A percentile compares a stretch with the other conserved stretches of the same genome.
phyloP scores from a whole-genome alignment of 2,329 filamentous ascomycete genomes.

The Xylariaceae sp. region DNA sequence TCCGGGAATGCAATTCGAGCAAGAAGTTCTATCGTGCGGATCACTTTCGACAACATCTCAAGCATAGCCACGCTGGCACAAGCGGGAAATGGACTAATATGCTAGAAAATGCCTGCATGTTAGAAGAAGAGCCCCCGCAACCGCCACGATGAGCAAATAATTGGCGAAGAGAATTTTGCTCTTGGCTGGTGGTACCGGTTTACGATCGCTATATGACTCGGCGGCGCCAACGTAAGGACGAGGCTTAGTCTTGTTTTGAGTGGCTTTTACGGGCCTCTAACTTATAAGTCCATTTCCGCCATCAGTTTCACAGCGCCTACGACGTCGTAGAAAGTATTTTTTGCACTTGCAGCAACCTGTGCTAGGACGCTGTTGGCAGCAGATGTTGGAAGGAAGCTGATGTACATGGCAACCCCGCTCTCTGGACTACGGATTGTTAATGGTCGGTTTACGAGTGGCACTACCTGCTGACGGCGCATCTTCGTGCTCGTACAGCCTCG shows the following conservation, averaged over 20 bases:
- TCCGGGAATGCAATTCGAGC: constrained; percentile 94
- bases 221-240: constrained; percentile 4
- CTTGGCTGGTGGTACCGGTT: neutral
- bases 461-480: constrained; percentile 34
- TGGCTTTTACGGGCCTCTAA: neutral
- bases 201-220: neutral
- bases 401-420: constrained; percentile 17
- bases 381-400: constrained; percentile 17
- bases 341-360: constrained; percentile 19
- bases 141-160: constrained; percentile 44
- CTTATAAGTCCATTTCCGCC: neutral
- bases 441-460: constrained; percentile 38
- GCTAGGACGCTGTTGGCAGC: constrained; percentile 4
- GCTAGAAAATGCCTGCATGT: constrained; percentile 95
- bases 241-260: constrained; percentile 6
- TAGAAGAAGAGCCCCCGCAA: constrained; percentile 76
- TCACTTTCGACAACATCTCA: constrained; percentile 97
- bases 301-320: neutral
- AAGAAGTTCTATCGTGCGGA: constrained; percentile 99
- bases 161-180: neutral
- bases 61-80: constrained; percentile 94
- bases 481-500: neutral
- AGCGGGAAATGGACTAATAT: constrained; percentile 99
- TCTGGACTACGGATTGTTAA: constrained; percentile 17
- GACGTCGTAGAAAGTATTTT: constrained; percentile 5